These are phyloP conservation scores for Fusarium irregulare DNA, from an alignment of 2,329 filamentous ascomycete genomes.

Conservation along the genomic window DNA sequence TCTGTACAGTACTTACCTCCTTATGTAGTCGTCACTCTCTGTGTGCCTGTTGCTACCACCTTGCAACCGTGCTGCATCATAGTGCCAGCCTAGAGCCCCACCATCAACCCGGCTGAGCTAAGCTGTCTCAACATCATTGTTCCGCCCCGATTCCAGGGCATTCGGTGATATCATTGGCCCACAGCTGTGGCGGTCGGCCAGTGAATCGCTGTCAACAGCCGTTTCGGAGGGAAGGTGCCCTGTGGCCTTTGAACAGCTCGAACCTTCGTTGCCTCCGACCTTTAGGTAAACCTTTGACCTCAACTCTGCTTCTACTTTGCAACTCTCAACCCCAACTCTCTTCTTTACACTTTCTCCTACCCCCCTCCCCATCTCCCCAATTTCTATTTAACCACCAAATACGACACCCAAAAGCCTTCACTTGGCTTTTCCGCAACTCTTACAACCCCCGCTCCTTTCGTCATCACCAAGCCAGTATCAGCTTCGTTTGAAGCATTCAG, in stretches of 20 bases:
- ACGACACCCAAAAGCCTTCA: slow-evolving; percentile 26
- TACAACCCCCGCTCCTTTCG: slow-evolving; percentile 40
- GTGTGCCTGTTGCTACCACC: slow-evolving; percentile 43
- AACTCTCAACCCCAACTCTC: slow-evolving; percentile 37
- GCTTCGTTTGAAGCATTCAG: slow-evolving; percentile 46
- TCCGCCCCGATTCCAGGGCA: slow-evolving; percentile 49
- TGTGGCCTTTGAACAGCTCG: slow-evolving; percentile 47
- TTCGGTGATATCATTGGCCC: slow-evolving; percentile 52
- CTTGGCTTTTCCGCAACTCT: slow-evolving; percentile 40
- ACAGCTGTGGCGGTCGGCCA: slow-evolving; percentile 43
- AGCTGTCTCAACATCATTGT: slow-evolving; percentile 50
- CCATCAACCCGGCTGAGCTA: slow-evolving; percentile 42
- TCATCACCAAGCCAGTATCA: slow-evolving; percentile 40
- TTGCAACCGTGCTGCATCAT: slow-evolving; percentile 43
- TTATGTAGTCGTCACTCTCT: slow-evolving; percentile 42
- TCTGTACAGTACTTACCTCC: not conserved
- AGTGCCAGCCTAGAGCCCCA: slow-evolving; percentile 36
- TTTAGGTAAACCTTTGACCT: slow-evolving; percentile 20
- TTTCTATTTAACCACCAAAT: slow-evolving; percentile 12
- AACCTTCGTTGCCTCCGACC: slow-evolving; percentile 42
- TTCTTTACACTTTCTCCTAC: slow-evolving; percentile 3
- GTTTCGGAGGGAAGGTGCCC: slow-evolving; percentile 42
- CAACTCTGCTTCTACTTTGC: slow-evolving; percentile 35
- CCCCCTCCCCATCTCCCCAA: slow-evolving; percentile 1
- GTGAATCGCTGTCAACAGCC: slow-evolving; percentile 45